A percentile compares a stretch with the other conserved stretches of the same genome.
These are phyloP conservation scores for Beauveria caledonica DNA, from an alignment of 2,329 filamentous ascomycete species.

Conservation along the genomic window DNA sequence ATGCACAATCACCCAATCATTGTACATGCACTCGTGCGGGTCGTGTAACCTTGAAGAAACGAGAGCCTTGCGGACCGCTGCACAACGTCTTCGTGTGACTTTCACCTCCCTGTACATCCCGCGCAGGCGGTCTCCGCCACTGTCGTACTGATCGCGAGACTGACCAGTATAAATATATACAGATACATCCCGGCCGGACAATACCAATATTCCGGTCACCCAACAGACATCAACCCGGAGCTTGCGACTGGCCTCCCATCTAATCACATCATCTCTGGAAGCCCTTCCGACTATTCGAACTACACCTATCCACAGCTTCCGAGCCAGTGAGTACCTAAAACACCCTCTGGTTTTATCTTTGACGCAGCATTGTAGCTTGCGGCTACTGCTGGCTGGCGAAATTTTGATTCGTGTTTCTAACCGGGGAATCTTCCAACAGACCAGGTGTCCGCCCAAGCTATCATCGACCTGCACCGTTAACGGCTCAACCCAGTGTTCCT, in stretches of 20 bases:
- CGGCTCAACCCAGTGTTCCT: too few species aligned
- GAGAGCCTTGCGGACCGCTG: neutral
- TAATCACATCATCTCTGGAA: too few species aligned
- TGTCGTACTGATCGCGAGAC: neutral
- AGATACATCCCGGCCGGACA: neutral
- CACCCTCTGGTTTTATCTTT: neutral
- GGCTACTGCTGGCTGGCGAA: neutral
- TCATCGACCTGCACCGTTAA: too few species aligned
- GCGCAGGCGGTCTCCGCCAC: neutral
- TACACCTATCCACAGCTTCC: neutral
- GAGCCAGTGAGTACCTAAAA: neutral
- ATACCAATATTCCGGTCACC: neutral
- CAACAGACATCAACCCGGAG: too few species aligned
- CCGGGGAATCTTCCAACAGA: neutral
- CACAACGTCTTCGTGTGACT: neutral
- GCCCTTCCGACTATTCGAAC: too few species aligned
- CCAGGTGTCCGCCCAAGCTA: too few species aligned
- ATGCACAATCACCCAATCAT: neutral
- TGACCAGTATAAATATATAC: slow-evolving; percentile 1
- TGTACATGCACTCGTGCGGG: neutral
- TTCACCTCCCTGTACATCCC: neutral
- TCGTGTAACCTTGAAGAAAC: neutral
- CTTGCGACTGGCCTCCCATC: too few species aligned
- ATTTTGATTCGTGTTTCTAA: neutral
- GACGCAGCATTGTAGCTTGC: neutral